phyloP scores from a whole-genome alignment of 129 eudicot species.

The Ambrosia trifida region DNA sequence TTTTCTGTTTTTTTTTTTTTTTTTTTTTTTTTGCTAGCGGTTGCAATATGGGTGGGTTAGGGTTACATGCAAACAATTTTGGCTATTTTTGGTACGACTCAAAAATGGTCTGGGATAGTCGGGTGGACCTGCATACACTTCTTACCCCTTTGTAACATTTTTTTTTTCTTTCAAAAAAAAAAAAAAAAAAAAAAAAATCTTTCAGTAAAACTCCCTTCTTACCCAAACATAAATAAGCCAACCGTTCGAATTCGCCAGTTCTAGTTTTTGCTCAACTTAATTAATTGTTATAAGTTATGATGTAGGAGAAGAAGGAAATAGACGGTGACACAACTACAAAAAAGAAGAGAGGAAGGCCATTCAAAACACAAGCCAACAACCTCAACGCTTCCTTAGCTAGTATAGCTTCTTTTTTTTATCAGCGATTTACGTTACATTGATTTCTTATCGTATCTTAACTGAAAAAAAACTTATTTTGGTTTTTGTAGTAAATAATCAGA shows the following conservation, averaged over 20 bases:
- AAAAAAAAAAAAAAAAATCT: no score
- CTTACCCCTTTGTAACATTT: neutral
- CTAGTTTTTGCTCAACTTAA: conserved; percentile 3
- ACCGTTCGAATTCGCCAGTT: neutral
- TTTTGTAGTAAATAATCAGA: conserved; percentile 31
- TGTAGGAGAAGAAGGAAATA: conserved; percentile 35
- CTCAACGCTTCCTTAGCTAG: conserved; percentile 36
- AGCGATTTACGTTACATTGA: neutral
- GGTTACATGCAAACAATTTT: neutral
- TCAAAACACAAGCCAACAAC: conserved; percentile 15
- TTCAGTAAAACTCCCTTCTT: neutral
- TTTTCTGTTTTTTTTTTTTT: no score
- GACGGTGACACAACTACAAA: conserved; percentile 30
- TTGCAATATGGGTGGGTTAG: neutral
- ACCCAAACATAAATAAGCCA: neutral
- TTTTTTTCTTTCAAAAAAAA: no score
- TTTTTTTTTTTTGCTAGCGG: neutral
- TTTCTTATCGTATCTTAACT: neutral
- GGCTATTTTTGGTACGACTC: neutral
- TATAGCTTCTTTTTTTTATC: neutral
- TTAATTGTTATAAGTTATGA: neutral
- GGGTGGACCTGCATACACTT: neutral
- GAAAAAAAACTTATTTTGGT: neutral
- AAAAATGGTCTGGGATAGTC: neutral
- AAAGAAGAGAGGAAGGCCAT: conserved; percentile 68